Evolutionary conservation across 257 asterid species (phyloP).

Genomic region (Gentiana straminea): DNA sequence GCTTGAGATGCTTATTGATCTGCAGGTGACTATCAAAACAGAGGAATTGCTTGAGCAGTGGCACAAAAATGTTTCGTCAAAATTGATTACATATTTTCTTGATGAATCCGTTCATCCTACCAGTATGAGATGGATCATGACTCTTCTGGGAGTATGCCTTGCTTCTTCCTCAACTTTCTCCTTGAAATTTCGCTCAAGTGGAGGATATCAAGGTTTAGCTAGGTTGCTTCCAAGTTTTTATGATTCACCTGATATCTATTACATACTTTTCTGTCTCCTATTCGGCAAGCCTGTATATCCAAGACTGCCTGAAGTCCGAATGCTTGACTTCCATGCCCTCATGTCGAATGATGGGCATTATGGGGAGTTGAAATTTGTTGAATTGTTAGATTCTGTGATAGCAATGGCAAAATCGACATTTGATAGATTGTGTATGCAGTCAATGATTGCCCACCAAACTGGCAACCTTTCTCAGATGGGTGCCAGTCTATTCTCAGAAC

Average conservation of each 20-base stretch:
- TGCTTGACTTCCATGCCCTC: slow-evolving; percentile 98
- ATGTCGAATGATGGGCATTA: slow-evolving; percentile 79
- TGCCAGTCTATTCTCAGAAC: slow-evolving; percentile 90
- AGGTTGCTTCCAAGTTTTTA: slow-evolving; percentile 94
- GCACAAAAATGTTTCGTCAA: slow-evolving; percentile 97
- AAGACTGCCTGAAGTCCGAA: slow-evolving; percentile 96
- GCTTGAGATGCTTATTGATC: slow-evolving; percentile 98
- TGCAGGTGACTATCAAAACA: slow-evolving; percentile 86
- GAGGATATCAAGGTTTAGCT: slow-evolving; percentile 92
- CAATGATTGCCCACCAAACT: slow-evolving; percentile 75
- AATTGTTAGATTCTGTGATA: slow-evolving; percentile 79
- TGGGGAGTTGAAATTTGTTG: slow-evolving; percentile 71
- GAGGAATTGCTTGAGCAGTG: slow-evolving; percentile 99
- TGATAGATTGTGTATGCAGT: slow-evolving; percentile 77
- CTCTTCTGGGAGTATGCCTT: slow-evolving; percentile 96
- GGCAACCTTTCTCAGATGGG: slow-evolving; percentile 86
- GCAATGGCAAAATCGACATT: slow-evolving; percentile 98
- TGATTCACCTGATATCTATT: slow-evolving; percentile 97
- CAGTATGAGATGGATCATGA: slow-evolving; percentile 99
- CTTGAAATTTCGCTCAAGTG: slow-evolving; percentile 90
- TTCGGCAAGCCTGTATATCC: slow-evolving; percentile 97
- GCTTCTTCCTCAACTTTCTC: slow-evolving; percentile 92
- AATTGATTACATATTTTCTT: slow-evolving; percentile 77
- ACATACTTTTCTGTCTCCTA: slow-evolving; percentile 87
- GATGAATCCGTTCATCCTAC: slow-evolving; percentile 99